A percentile compares a stretch with the other conserved stretches of the same genome.
phyloP scores from a whole-genome alignment of 2,329 filamentous ascomycete species.

The Phaeosphaeriaceae sp. region DNA sequence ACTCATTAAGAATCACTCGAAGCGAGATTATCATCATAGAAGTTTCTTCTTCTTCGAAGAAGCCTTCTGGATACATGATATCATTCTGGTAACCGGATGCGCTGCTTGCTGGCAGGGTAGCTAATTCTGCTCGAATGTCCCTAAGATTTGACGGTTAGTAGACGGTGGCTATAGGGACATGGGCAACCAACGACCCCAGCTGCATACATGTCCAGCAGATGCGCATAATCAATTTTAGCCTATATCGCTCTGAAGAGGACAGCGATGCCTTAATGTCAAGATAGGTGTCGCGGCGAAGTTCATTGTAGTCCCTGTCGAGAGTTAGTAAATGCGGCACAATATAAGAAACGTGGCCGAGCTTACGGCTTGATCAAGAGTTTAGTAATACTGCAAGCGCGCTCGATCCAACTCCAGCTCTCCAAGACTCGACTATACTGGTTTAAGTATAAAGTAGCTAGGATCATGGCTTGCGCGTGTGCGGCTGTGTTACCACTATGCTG shows the following conservation, averaged over 20 bases:
- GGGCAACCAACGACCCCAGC: constrained; percentile 58
- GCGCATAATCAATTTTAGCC: constrained; percentile 57
- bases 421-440: constrained; percentile 86
- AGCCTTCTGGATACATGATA: constrained; percentile 68
- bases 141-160: constrained; percentile 50
- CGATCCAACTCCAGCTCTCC: constrained; percentile 79
- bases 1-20: constrained; percentile 59
- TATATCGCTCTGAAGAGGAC: constrained; percentile 35
- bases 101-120: constrained; percentile 61
- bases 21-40: constrained; percentile 62
- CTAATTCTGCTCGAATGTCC: constrained; percentile 86
- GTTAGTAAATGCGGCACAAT: background rate
- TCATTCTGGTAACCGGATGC: constrained; percentile 62
- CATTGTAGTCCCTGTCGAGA: constrained; percentile 44
- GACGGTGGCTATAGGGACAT: constrained; percentile 29
- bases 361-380: constrained; percentile 73
- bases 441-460: constrained; percentile 86
- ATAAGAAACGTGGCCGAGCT: background rate
- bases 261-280: constrained; percentile 16
- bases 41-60: constrained; percentile 53
- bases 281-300: constrained; percentile 32
- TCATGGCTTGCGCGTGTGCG: constrained; percentile 81
- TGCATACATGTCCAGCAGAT: constrained; percentile 95
- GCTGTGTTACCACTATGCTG: constrained; percentile 79
- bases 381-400: constrained; percentile 64